Conservation (phyloP, 2,329 filamentous ascomycete species). For the Claviceps spartinae region DNA sequence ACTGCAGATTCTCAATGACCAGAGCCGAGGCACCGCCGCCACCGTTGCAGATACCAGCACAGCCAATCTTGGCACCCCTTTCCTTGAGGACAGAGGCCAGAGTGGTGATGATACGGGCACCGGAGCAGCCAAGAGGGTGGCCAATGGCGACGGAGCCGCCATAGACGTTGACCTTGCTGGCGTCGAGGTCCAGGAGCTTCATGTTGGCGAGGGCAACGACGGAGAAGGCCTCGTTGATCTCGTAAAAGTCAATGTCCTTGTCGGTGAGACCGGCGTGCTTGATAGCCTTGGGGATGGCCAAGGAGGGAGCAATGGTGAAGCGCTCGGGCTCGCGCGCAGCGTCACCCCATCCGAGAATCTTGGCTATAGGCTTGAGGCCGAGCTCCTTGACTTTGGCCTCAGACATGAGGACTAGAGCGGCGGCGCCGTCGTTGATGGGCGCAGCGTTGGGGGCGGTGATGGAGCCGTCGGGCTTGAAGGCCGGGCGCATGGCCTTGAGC, state of each 20-base stretch:
- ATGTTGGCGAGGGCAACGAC: conserved; percentile 94
- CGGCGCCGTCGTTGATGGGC: conserved; percentile 87
- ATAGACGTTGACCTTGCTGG: conserved; percentile 87
- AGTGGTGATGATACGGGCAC: conserved; percentile 85
- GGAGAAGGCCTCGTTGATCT: conserved; percentile 99
- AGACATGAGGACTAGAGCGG: conserved; percentile 84
- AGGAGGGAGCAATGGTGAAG: conserved; percentile 86
- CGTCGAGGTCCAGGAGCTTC: conserved; percentile 68
- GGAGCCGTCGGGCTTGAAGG: conserved; percentile 71
- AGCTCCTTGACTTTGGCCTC: conserved; percentile 90
- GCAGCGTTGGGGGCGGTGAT: conserved; percentile 95
- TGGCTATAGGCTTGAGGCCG: conserved; percentile 79
- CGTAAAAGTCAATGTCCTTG: conserved; percentile 77
- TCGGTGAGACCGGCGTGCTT: conserved; percentile 78
- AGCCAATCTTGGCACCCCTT: conserved; percentile 87
- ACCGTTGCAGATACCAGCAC: conserved; percentile 93
- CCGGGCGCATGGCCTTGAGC: conserved; percentile 72
- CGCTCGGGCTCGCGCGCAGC: conserved; percentile 82
- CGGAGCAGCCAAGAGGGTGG: conserved; percentile 86
- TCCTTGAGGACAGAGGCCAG: conserved; percentile 77
- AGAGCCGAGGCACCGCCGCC: conserved; percentile 90
- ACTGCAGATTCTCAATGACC: conserved; percentile 66
- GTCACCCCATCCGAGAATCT: conserved; percentile 95
- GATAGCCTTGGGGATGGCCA: conserved; percentile 94
- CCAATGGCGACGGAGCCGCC: conserved; percentile 93